Percentiles rank a stretch among this genome's conserved stretches.
phyloP scores from a whole-genome alignment of 2,329 filamentous ascomycete genomes.

The Xylaria sp. region DNA sequence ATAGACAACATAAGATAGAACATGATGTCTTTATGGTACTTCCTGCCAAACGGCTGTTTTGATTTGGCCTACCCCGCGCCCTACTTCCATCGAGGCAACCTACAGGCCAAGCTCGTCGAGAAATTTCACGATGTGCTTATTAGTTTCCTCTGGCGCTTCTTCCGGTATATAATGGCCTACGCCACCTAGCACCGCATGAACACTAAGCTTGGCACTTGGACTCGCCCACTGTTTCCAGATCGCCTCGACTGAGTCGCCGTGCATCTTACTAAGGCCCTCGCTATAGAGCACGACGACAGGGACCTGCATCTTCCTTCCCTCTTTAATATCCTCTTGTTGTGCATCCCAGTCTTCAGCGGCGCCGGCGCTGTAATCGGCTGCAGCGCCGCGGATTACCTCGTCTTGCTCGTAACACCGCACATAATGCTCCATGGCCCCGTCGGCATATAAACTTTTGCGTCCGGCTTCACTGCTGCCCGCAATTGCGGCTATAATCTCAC shows the following conservation, averaged over 20 bases:
- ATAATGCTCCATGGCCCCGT: constrained; percentile 37
- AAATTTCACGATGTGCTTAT: constrained; percentile 33
- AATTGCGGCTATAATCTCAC: constrained; percentile 20
- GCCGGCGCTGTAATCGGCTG: constrained; percentile 37
- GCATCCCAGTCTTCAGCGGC: constrained; percentile 40
- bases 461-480: constrained; percentile 23
- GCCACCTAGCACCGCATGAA: constrained; percentile 19
- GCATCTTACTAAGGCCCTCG: constrained; percentile 28
- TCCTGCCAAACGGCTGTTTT: background rate
- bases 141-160: constrained; percentile 37
- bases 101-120: constrained; percentile 38
- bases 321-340: constrained; percentile 26
- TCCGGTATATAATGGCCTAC: constrained; percentile 37
- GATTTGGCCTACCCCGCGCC: too few relatives aligned
- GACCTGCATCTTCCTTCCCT: constrained; percentile 27
- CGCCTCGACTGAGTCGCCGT: constrained; percentile 20
- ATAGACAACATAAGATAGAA: background rate
- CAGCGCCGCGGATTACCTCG: constrained; percentile 32
- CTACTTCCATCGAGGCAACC: background rate
- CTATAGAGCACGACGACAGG: constrained; percentile 31
- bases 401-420: constrained; percentile 33
- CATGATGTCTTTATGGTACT: background rate
- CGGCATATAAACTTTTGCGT: constrained; percentile 24
- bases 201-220: constrained; percentile 20
- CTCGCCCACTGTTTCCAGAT: constrained; percentile 33